These are phyloP conservation scores for Blumeria graminis DNA, from an alignment of 2,329 filamentous ascomycete genomes.

Conservation along the genomic window DNA sequence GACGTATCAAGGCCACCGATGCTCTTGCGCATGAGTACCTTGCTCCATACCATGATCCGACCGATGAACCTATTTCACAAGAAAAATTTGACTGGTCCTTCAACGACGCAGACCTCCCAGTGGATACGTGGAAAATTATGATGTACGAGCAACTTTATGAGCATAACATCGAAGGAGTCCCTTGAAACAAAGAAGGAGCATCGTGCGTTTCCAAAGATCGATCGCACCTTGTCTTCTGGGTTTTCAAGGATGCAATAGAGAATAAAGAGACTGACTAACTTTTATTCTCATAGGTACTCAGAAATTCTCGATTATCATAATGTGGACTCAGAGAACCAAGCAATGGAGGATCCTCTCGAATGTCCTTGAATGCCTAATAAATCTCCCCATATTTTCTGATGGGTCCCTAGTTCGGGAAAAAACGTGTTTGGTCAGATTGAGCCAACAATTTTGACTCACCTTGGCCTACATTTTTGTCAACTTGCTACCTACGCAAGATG, in stretches of 20 bases:
- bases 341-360: slow-evolving; percentile 7
- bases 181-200: slow-evolving; percentile 5
- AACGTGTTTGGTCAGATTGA: too few species aligned
- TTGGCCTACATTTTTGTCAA: too few species aligned
- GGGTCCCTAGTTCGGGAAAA: too few species aligned
- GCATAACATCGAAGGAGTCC: slow-evolving; percentile 8
- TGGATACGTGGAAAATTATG: slow-evolving; percentile 99
- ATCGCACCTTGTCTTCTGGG: too few species aligned
- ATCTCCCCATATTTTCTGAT: too few species aligned
- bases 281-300: slow-evolving; percentile 49
- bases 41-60: slow-evolving; percentile 87
- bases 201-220: too few species aligned
- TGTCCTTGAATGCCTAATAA: slow-evolving; percentile 1
- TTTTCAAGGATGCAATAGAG: not conserved
- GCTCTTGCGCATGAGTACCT: slow-evolving; percentile 85
- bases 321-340: slow-evolving; percentile 25
- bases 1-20: slow-evolving; percentile 67
- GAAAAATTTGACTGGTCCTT: slow-evolving; percentile 99
- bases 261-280: slow-evolving; percentile 11
- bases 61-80: slow-evolving; percentile 81
- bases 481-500: too few species aligned
- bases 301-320: slow-evolving; percentile 98
- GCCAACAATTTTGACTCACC: too few species aligned
- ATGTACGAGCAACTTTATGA: slow-evolving; percentile 40
- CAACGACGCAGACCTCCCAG: slow-evolving; percentile 88